These are phyloP conservation scores for Magnaporthiopsis rhizophila DNA, from an alignment of 2,329 filamentous ascomycete species.

Conservation along the genomic window DNA sequence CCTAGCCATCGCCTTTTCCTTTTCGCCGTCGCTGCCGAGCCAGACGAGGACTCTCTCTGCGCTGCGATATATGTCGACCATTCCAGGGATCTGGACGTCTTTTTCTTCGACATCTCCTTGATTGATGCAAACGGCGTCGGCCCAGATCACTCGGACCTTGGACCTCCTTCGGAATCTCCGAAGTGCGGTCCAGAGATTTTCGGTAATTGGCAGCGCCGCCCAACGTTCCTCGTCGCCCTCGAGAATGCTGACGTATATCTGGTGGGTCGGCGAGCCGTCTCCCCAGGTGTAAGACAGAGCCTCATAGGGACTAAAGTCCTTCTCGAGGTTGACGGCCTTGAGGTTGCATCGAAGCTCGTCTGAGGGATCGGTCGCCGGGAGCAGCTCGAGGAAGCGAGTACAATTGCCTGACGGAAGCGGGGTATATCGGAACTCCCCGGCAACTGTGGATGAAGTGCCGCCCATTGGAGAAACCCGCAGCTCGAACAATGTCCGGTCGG, in stretches of 20 bases:
- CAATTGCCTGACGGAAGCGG: neutral
- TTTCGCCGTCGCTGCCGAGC: neutral
- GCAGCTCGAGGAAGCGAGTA: conserved; percentile 1
- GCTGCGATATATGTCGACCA: conserved; percentile 17
- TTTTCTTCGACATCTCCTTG: conserved; percentile 18
- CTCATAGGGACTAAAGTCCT: conserved; percentile 12
- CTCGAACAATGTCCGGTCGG: no score
- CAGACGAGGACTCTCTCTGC: conserved; percentile 8
- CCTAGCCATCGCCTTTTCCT: neutral
- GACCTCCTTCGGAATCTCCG: neutral
- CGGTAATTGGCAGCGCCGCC: neutral
- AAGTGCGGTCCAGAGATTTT: neutral
- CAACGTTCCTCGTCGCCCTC: neutral
- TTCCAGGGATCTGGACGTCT: conserved; percentile 17
- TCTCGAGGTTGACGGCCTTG: neutral
- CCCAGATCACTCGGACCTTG: conserved; percentile 12
- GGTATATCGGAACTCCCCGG: neutral
- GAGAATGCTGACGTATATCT: neutral
- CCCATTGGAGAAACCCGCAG: no score
- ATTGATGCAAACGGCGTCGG: conserved; percentile 21
- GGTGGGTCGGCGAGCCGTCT: neutral
- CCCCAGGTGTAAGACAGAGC: conserved; percentile 13
- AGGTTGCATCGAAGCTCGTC: conserved; percentile 1
- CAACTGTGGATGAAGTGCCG: neutral
- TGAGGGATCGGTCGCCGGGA: neutral